A percentile compares a stretch with the other conserved stretches of the same genome.
phyloP scores from a whole-genome alignment of 176 grass and related monocot species.

The Phyllostachys edulis region DNA sequence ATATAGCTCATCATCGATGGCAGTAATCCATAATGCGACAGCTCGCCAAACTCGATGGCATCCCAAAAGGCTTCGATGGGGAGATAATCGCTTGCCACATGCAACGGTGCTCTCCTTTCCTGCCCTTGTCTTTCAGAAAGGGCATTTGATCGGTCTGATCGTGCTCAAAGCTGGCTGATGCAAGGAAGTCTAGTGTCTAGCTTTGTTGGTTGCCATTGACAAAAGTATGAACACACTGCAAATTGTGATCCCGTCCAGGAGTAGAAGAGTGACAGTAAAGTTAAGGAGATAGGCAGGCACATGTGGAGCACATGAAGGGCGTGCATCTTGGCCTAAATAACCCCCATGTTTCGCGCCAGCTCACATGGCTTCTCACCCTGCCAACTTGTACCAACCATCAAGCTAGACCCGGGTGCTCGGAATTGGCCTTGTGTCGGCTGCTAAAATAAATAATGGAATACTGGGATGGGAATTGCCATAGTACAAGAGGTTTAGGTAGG shows the following conservation, averaged over 20 bases:
- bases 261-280: too few species aligned
- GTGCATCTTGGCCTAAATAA: background rate
- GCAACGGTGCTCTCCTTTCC: background rate
- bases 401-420: background rate
- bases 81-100: background rate
- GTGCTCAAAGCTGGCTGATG: background rate
- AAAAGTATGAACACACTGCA: too few species aligned
- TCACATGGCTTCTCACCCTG: background rate
- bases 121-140: background rate
- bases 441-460: background rate
- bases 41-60: constrained; percentile 18
- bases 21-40: background rate
- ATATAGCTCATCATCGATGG: background rate
- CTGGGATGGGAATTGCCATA: too few species aligned
- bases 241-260: too few species aligned
- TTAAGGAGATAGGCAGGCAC: too few species aligned
- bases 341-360: background rate
- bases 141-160: background rate
- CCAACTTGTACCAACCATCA: background rate
- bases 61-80: background rate
- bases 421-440: background rate
- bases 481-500: background rate
- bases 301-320: background rate
- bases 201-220: background rate
- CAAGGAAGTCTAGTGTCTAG: background rate